Evolutionary conservation across 192 early-diverging fungal genomes (phyloP).

Genomic region (Coemansia sp.): DNA sequence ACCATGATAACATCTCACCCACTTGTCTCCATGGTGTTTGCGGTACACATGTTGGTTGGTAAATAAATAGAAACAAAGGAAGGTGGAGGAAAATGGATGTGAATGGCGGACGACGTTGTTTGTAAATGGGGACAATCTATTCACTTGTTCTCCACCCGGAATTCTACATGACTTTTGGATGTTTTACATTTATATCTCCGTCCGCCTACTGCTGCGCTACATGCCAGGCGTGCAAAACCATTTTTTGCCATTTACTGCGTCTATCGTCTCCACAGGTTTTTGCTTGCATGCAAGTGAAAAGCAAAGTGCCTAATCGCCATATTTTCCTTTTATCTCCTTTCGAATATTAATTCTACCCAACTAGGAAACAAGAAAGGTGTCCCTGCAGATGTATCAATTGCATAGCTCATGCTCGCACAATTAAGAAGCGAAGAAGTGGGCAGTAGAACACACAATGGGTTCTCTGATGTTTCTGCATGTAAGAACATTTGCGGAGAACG

Average conservation of each 20-base stretch:
- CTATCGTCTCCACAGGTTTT: background rate
- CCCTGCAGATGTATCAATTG: no score
- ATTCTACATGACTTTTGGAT: background rate
- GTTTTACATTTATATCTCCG: background rate
- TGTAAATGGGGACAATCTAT: background rate
- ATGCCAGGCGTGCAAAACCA: background rate
- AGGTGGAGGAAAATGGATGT: background rate
- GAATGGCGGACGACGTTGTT: no score
- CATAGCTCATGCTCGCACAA: no score
- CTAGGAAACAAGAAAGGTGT: no score
- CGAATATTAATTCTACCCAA: background rate
- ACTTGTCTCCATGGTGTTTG: background rate
- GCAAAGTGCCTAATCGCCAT: background rate
- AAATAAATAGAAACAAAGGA: background rate
- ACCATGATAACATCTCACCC: background rate
- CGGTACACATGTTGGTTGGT: background rate
- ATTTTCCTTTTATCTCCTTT: background rate
- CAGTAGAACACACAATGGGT: no score
- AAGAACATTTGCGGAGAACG: background rate
- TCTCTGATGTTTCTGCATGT: background rate
- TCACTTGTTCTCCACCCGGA: background rate
- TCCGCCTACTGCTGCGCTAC: background rate
- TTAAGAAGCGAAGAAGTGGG: no score
- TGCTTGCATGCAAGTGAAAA: background rate
- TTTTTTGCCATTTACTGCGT: background rate